Percentiles rank a stretch among this genome's conserved stretches.
phyloP scores from a whole-genome alignment of 169 alveolate genomes.

The Theileria annulata region DNA sequence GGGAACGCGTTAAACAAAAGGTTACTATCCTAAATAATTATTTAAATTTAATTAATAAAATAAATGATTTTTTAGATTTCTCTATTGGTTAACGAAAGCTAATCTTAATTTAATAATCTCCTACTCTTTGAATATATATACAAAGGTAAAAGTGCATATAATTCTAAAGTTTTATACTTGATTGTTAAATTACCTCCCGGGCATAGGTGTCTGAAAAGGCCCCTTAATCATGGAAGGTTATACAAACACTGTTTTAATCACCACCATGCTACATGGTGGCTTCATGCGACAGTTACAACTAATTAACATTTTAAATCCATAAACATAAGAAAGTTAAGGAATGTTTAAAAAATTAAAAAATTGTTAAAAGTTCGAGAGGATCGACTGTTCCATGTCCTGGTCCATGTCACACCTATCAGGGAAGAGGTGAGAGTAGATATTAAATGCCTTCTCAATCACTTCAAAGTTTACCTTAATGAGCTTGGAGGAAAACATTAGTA shows the following conservation, averaged over 20 bases:
- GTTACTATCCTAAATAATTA: slow-evolving; percentile 74
- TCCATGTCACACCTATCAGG: slow-evolving; percentile 3
- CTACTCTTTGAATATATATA: background rate
- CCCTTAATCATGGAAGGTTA: slow-evolving; percentile 38
- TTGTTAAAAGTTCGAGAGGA: background rate
- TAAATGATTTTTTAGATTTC: background rate
- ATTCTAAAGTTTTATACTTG: background rate
- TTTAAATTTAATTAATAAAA: background rate
- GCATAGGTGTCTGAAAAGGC: slow-evolving; percentile 21
- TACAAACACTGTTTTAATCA: slow-evolving; percentile 31
- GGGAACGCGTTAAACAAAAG: slow-evolving; percentile 91
- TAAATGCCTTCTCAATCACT: background rate
- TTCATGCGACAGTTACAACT: slow-evolving; percentile 35
- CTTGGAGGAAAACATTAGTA: slow-evolving; percentile 3
- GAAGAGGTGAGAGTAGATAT: slow-evolving; percentile 2
- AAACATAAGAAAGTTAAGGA: background rate
- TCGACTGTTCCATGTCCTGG: background rate
- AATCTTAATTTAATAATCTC: background rate
- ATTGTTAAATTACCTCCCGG: slow-evolving; percentile 18
- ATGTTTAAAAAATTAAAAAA: no score
- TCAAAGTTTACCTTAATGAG: slow-evolving; percentile 6
- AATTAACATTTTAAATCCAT: background rate
- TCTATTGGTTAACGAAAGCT: background rate
- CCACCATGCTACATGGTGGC: slow-evolving; percentile 20
- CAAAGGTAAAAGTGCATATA: background rate